Evolutionary conservation across 805 yeast genomes (phyloP), one percentile per base, ranked within the genome.

Genomic region (Kurtzmaniella cleridarum): DNA sequence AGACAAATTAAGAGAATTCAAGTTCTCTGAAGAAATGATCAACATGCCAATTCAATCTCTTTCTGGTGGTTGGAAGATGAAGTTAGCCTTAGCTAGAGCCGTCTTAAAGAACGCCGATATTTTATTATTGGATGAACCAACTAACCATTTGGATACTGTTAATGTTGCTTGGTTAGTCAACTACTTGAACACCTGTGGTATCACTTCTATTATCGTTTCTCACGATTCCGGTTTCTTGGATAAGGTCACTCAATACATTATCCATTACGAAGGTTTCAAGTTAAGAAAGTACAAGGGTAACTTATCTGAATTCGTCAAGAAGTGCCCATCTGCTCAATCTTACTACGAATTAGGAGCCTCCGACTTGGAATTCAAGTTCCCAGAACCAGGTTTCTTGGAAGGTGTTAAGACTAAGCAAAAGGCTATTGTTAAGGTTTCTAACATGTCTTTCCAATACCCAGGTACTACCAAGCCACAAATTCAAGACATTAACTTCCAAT

Each of bases 31-130:
- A 44, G 96, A 83, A 64, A 93, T 91, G 96, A 81, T 84, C 62
- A 66, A 62, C 50, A 86, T 84, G 95, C 95, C 97, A 64, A 91
- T 91, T 69, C 81, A 88, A 64, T 86, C 97, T 51, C 80, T 93
- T 59, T 93, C 98, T 64, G 98, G 98, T 84, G 98, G 98, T 82
- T 91, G 98, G 98, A 93, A 93, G 84, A 91, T 91, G 98, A 93
- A 93, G 77, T 82, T 91, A 71, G 98, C 98, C 67, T 81, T 91
- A 64, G 98, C 98, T 59, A 88, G 97, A 77, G 98, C 98, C 65
- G 97, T 91, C 64, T 82, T 91, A 75, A 87, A 86, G 81, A 90
- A 90, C 75, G 98, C 98, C 64, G 95, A 87, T 73, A 93, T 91
- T 66, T 79, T 91, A 72, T 79, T 91, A 73, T 84, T 91, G 71